Percentiles rank a stretch among this genome's conserved stretches.
phyloP scores from a whole-genome alignment of 805 yeast genomes.

The Sugiyamaella mastotermitis region DNA sequence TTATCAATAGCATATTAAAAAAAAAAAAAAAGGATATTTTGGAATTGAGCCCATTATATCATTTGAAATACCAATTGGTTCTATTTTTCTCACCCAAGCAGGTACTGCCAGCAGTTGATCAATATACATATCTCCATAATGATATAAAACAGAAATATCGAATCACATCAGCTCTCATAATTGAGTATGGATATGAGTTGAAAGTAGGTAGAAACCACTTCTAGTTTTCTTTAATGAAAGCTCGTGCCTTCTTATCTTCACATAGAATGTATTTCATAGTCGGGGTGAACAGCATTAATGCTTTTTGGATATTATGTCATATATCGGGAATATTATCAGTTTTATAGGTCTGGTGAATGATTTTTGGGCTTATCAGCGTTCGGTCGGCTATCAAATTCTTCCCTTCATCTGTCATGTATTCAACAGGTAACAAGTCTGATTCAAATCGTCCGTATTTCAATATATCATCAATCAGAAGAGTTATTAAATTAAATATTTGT shows the following conservation, averaged over 20 bases:
- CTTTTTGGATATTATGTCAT: constrained; percentile 74
- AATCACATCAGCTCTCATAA: constrained; percentile 86
- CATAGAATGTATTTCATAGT: constrained; percentile 75
- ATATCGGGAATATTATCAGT: constrained; percentile 69
- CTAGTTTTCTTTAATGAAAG: constrained; percentile 70
- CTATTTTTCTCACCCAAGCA: constrained; percentile 80
- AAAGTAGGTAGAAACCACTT: constrained; percentile 83
- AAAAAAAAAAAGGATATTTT: constrained; percentile 72
- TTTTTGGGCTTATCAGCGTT: constrained; percentile 65
- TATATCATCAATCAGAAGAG: constrained; percentile 66
- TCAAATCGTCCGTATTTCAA: constrained; percentile 56
- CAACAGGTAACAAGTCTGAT: constrained; percentile 53
- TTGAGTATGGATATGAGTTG: constrained; percentile 72
- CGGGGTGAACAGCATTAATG: constrained; percentile 79
- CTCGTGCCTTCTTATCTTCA: constrained; percentile 81
- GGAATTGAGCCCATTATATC: constrained; percentile 91
- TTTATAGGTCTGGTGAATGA: constrained; percentile 90
- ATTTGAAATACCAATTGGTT: constrained; percentile 87
- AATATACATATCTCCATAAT: constrained; percentile 85
- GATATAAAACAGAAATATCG: constrained; percentile 75
- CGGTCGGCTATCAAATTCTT: constrained; percentile 9
- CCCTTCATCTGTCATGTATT: constrained; percentile 29
- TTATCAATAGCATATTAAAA: constrained; percentile 63
- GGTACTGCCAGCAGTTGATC: constrained; percentile 79
- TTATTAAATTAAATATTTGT: constrained; percentile 63